These are phyloP conservation scores for Diutina neorugosa DNA, from an alignment of 1,139 yeast genomes.

Conservation along the genomic window DNA sequence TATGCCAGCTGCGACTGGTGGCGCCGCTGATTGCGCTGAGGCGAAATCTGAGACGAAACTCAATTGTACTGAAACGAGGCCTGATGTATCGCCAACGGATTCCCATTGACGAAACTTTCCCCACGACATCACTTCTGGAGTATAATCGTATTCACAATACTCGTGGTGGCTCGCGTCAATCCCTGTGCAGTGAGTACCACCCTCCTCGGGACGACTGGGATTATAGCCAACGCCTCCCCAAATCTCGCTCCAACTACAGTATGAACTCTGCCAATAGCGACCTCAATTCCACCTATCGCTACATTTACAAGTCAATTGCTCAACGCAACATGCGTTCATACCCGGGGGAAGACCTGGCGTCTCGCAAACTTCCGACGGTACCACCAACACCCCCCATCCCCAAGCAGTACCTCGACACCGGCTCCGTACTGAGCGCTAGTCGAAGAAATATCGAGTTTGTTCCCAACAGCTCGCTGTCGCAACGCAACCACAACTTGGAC, in stretches of 20 bases:
- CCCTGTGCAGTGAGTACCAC: constrained; percentile 32
- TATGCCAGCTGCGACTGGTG: constrained; percentile 14
- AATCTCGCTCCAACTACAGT: constrained; percentile 20
- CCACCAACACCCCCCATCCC: constrained; percentile 2
- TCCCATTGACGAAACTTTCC: constrained; percentile 15
- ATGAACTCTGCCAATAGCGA: constrained; percentile 9
- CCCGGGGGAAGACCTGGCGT: not conserved
- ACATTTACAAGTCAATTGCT: constrained; percentile 27
- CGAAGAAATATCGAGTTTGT: not conserved
- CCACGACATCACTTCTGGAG: constrained; percentile 25
- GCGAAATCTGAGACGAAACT: not conserved
- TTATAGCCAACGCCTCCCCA: constrained; percentile 13
- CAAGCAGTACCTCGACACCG: not conserved
- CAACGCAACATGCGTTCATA: constrained; percentile 15
- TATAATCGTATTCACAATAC: constrained; percentile 19
- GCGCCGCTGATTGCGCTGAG: constrained; percentile 10
- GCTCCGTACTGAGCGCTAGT: not conserved
- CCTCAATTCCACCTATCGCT: constrained; percentile 14
- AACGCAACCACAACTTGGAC: not conserved
- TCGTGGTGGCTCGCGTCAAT: constrained; percentile 17
- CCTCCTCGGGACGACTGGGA: constrained; percentile 33
- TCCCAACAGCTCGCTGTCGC: not conserved
- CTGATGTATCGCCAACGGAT: constrained; percentile 14
- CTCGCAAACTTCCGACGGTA: not conserved
- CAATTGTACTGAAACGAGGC: not conserved